Evolutionary conservation across 768 basidiomycete species (phyloP), one percentile per base, ranked within the genome.

Genomic region (Suillus decipiens): DNA sequence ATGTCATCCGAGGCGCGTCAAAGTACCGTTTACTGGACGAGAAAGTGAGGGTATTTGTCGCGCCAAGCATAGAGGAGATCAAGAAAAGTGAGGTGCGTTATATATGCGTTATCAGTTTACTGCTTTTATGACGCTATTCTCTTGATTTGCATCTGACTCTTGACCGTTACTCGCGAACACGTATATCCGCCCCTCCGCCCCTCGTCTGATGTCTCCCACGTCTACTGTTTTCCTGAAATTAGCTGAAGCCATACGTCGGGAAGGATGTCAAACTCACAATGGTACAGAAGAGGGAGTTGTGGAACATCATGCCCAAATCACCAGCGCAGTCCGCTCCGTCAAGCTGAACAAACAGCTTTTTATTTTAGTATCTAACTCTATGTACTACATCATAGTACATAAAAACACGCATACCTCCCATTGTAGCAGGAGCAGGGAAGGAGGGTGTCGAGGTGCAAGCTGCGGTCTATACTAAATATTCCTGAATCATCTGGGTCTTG

Each of bases 1-100:
- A 94, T 75, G 87, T 93, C 57, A 78, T 92, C 22, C 75, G 83
- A 47, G 92, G 93, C 47, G 87, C 88, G 70, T 82, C 89, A 47
- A 92, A 94, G 73, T 95, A 95, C 75, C 81, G 89, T 61, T 79
- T 97, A 17, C 68, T 93, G 61, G 92, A 96, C 71, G 87, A 89
- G 73, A 82, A 89, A 79, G 92, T 97, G 56, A 82, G 93, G 69
- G 84, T 92, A 57, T 94, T 89, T 66, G 86, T 96, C 43, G 90
- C 92, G 28, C 92, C 93, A n/a, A 81, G 86, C 17, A 74, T 92
- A 37, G 80, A 86, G 64, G 83, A 85, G 48, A 86, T 93, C 60
- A 74, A 79, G 34, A 76, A 73, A 37, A 85, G 84, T n/a, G 77
- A 80, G 45, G 89, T 90, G 69, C 68, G 88, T 79, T 28, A 22